These are phyloP conservation scores for Hevea brasiliensis DNA, from an alignment of 345 rosid species.

Conservation along the genomic window DNA sequence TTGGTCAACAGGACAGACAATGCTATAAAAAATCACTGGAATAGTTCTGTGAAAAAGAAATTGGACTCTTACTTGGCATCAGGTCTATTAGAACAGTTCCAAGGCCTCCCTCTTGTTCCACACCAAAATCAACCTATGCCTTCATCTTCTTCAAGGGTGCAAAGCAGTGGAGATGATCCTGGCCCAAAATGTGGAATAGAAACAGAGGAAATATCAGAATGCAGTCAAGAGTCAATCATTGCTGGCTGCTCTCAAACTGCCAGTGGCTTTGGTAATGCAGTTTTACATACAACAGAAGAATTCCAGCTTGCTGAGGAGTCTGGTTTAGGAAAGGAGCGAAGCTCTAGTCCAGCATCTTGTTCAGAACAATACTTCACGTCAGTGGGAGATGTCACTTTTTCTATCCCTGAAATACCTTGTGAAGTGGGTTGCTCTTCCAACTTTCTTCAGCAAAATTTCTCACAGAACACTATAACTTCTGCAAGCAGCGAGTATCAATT, in stretches of 20 bases:
- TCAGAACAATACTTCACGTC: slow-evolving; percentile 57
- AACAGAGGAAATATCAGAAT: slow-evolving; percentile 81
- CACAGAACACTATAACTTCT: too few species aligned
- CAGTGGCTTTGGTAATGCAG: slow-evolving; percentile 47
- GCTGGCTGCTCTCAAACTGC: slow-evolving; percentile 66
- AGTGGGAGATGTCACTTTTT: slow-evolving; percentile 47
- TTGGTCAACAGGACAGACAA: slow-evolving; percentile 87
- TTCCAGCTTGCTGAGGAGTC: slow-evolving; percentile 49
- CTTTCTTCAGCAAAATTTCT: too few species aligned
- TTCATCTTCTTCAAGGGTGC: slow-evolving; percentile 65
- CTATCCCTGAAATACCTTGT: slow-evolving; percentile 56
- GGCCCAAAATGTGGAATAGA: slow-evolving; percentile 49
- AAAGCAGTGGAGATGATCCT: slow-evolving; percentile 68
- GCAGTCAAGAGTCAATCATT: slow-evolving; percentile 72
- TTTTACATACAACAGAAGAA: slow-evolving; percentile 45
- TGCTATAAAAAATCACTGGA: slow-evolving; percentile 98
- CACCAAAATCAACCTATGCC: slow-evolving; percentile 55
- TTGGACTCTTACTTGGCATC: slow-evolving; percentile 87
- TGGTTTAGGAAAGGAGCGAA: slow-evolving; percentile 47
- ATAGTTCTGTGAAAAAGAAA: slow-evolving; percentile 99
- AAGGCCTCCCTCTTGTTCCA: slow-evolving; percentile 54
- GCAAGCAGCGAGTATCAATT: slow-evolving; percentile 36
- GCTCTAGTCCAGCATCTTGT: slow-evolving; percentile 57
- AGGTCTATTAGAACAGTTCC: slow-evolving; percentile 82
- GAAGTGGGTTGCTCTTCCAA: slow-evolving; percentile 5